Base-by-base conservation (phyloP, 1,284 basidiomycete genomes). In the Puccinia triticina region DNA sequence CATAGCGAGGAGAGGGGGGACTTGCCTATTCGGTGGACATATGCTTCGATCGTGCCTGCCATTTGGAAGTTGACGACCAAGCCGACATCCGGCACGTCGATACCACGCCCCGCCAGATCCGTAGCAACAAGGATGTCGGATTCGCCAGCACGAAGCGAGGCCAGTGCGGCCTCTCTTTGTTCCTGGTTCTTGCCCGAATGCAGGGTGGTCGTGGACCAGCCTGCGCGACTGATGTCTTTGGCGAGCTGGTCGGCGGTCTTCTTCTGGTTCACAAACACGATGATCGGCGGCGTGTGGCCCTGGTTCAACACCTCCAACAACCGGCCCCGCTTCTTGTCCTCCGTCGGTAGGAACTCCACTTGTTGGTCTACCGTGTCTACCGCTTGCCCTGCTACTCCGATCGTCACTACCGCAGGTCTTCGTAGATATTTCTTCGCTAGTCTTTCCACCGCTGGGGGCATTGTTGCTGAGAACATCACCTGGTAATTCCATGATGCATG, bases 211-310 rank as follows among this genome's bases (percentile, higher is more conserved):
- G 93, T 92, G 83, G 89, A 92, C 92, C 94, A 96, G 0, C 94
- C 94, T 55, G 92, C 92, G 80, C 94, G 92, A 77, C 92, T 91
- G 11, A 99, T 89, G 86, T 97, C 95, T 87, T 94, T 94, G 57
- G 94, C 93, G 32, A 99, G 93, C 91, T 94, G 93, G 86, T 99
- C 96, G 67, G 96, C 96, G 8, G 94, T 96, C 90, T 96, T 96
- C 90, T 98, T 99, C 88, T 98, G 96, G 88, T 98, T 99, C 89
- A 98, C 95, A 88, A 99, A 99, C 18, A 96, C 93, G 84, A 99
- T 99, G 86, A 99, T 98, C 0, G 97, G 97, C 37, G 96, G 91
- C 37, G 91, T 88, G 87, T 92, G 94, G 79, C 90, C 89, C 40
- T 81, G 79, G 88, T 95, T 94, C 86, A 99, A 91, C 85, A 98